Conservation (phyloP, 257 asterid species). For the Eucommia ulmoides region DNA sequence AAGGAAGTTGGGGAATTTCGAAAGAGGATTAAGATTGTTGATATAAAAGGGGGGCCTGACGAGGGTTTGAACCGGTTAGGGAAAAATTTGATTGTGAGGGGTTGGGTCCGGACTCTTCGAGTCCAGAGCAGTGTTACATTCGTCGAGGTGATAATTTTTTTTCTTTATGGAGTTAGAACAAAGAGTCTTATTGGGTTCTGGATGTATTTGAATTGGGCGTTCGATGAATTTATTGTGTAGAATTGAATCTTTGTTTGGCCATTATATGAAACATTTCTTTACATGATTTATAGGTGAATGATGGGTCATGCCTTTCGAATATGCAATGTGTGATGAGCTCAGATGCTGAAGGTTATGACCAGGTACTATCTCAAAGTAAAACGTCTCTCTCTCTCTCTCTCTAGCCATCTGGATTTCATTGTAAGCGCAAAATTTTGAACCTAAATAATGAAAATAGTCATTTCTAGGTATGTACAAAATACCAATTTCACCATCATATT, state of each 20-base stretch:
- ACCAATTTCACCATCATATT: not conserved
- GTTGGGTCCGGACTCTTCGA: conserved; percentile 92
- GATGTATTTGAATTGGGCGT: no score
- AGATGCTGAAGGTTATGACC: conserved; percentile 83
- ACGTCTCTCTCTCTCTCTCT: no score
- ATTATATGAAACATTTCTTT: not conserved
- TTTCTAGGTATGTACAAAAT: not conserved
- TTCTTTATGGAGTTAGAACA: not conserved
- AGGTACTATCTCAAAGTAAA: conserved; percentile 41
- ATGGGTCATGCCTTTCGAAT: conserved; percentile 92
- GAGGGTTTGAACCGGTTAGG: conserved; percentile 64
- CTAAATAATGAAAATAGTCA: not conserved
- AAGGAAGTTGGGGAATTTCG: conserved; percentile 56
- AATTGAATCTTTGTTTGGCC: not conserved
- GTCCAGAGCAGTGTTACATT: conserved; percentile 79
- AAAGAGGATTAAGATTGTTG: conserved; percentile 57
- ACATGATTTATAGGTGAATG: conserved; percentile 53
- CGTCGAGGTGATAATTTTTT: conserved; percentile 44
- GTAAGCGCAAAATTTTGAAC: not conserved
- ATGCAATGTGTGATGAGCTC: conserved; percentile 91
- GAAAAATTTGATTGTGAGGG: conserved; percentile 58
- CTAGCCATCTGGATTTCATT: no score
- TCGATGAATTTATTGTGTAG: not conserved
- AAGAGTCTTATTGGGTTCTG: no score
- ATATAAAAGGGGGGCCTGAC: conserved; percentile 65